Evolutionary conservation across 2,329 filamentous ascomycete genomes (phyloP).

Genomic region (Sporothrix luriei): DNA sequence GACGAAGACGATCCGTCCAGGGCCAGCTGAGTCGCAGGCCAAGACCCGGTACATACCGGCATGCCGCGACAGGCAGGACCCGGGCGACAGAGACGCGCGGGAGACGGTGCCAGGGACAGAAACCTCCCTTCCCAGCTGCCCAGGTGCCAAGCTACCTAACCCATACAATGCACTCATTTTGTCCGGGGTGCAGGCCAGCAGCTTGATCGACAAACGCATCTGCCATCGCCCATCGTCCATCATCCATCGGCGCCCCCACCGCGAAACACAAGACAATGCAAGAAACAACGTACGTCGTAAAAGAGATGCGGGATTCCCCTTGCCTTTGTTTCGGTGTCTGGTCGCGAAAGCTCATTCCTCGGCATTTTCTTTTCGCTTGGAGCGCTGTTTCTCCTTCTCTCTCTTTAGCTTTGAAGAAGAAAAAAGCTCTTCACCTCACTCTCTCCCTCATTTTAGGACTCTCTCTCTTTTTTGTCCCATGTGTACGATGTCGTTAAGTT

Average conservation of each 20-base stretch:
- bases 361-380: background rate
- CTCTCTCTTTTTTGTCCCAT: too few relatives aligned
- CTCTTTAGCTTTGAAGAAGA: background rate
- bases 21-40: too few relatives aligned
- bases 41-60: background rate
- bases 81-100: background rate
- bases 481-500: too few relatives aligned
- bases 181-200: background rate
- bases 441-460: too few relatives aligned
- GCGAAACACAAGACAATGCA: too few relatives aligned
- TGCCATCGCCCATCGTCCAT: background rate
- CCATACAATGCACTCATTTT: too few relatives aligned
- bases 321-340: constrained; percentile 8
- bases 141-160: too few relatives aligned
- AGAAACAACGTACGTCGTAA: too few relatives aligned
- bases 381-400: background rate
- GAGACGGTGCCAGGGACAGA: too few relatives aligned
- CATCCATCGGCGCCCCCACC: background rate
- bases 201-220: background rate
- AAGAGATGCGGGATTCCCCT: background rate
- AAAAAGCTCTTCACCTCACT: background rate
- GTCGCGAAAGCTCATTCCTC: background rate
- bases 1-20: too few relatives aligned
- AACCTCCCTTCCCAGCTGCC: too few relatives aligned
- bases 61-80: constrained; percentile 3